These are phyloP conservation scores for Sphaerulina populicola DNA, from an alignment of 2,329 filamentous ascomycete species.

Conservation along the genomic window DNA sequence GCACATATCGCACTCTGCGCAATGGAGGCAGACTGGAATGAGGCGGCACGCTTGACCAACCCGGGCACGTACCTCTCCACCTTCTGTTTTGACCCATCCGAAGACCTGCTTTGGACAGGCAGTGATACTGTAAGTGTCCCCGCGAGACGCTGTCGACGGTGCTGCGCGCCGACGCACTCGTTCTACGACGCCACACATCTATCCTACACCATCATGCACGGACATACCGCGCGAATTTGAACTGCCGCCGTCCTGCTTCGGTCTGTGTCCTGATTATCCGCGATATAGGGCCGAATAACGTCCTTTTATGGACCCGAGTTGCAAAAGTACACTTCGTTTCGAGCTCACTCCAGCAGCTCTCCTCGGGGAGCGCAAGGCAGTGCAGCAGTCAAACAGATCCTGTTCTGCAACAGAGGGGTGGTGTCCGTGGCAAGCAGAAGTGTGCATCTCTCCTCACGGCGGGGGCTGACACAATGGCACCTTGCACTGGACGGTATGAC, in stretches of 20 bases:
- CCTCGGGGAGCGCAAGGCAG: slow-evolving; percentile 40
- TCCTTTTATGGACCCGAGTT: slow-evolving; percentile 83
- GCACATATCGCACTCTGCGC: slow-evolving; percentile 7
- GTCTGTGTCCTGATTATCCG: slow-evolving; percentile 5
- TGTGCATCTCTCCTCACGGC: slow-evolving; percentile 78
- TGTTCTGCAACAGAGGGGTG: slow-evolving; percentile 86
- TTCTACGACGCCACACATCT: not conserved
- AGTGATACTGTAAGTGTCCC: slow-evolving; percentile 67
- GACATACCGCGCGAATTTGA: not conserved
- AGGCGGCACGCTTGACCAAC: slow-evolving; percentile 72
- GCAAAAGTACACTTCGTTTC: slow-evolving; percentile 82
- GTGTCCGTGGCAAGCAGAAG: slow-evolving; percentile 74
- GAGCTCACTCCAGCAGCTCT: slow-evolving; percentile 55
- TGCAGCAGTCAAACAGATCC: slow-evolving; percentile 74
- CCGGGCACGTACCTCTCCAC: slow-evolving; percentile 67
- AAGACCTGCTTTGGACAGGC: slow-evolving; percentile 88
- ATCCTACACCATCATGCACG: not conserved
- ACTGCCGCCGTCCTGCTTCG: not conserved
- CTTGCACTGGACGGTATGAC: slow-evolving; percentile 69
- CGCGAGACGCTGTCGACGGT: not conserved
- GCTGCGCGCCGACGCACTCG: not conserved
- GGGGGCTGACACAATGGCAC: slow-evolving; percentile 82
- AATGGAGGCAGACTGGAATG: slow-evolving; percentile 49
- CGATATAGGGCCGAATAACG: slow-evolving; percentile 65
- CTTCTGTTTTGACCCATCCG: slow-evolving; percentile 77